Conservation (phyloP, 768 basidiomycete genomes). For the Suillus paluster region DNA sequence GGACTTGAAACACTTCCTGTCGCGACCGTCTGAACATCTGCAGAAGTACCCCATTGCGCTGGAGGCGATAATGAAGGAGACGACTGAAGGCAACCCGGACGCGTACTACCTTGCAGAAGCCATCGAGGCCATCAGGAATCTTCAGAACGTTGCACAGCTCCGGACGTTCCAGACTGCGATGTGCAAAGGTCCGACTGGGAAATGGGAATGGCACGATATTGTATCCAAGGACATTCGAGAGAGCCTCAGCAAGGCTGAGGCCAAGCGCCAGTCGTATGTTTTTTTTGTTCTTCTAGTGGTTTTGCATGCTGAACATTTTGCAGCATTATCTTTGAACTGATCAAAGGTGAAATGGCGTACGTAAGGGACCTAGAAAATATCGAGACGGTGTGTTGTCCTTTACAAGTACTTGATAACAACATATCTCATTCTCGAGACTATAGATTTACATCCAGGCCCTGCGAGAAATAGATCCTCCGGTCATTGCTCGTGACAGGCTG, state of each 20-base stretch:
- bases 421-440: slow-evolving; percentile 6
- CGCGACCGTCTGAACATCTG: slow-evolving; percentile 64
- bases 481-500: slow-evolving; percentile 66
- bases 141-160: slow-evolving; percentile 81
- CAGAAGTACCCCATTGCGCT: slow-evolving; percentile 78
- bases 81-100: slow-evolving; percentile 80
- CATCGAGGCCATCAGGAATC: slow-evolving; percentile 78
- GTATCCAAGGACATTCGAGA: slow-evolving; percentile 70
- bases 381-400: slow-evolving; percentile 57
- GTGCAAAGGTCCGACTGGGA: slow-evolving; percentile 77
- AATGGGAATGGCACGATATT: slow-evolving; percentile 92
- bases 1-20: slow-evolving; percentile 66
- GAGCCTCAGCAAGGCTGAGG: slow-evolving; percentile 69
- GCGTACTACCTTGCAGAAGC: slow-evolving; percentile 83
- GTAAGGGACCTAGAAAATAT: slow-evolving; percentile 91
- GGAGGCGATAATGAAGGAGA: slow-evolving; percentile 86
- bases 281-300: neutral
- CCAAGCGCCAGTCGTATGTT: slow-evolving; percentile 83
- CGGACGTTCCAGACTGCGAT: slow-evolving; percentile 91
- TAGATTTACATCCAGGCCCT: slow-evolving; percentile 87
- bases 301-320: slow-evolving; percentile 7
- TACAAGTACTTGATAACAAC: neutral
- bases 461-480: slow-evolving; percentile 67
- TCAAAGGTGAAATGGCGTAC: slow-evolving; percentile 95
- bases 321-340: slow-evolving; percentile 92